These are phyloP conservation scores for Xerocomus brunneocitrinus DNA, from an alignment of 768 basidiomycete species.

Conservation along the genomic window DNA sequence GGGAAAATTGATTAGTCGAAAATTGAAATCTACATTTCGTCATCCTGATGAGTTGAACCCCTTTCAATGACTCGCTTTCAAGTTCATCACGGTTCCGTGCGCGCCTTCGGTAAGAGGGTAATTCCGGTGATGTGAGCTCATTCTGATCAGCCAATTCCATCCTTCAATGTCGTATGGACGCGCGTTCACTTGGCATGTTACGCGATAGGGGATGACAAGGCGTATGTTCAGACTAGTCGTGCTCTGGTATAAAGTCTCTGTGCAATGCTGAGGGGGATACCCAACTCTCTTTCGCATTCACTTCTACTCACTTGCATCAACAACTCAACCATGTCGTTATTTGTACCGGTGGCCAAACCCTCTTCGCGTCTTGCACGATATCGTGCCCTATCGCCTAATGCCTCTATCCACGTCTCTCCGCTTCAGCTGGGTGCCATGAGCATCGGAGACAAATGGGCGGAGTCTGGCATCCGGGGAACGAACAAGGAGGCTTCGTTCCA, in stretches of 20 bases:
- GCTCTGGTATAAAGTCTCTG: not conserved
- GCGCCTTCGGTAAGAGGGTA: not conserved
- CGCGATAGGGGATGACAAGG: not conserved
- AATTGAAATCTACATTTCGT: not conserved
- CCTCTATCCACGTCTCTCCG: constrained; percentile 41
- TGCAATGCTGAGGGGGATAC: not conserved
- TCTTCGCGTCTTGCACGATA: constrained; percentile 30
- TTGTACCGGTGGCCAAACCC: constrained; percentile 23
- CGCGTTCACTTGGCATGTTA: not conserved
- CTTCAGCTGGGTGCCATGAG: constrained; percentile 41
- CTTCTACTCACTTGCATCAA: not conserved
- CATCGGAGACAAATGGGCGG: constrained; percentile 38
- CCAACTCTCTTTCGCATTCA: not conserved
- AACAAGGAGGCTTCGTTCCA: constrained; percentile 41
- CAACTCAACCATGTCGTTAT: constrained; percentile 3
- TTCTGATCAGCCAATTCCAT: not conserved
- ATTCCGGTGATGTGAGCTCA: not conserved
- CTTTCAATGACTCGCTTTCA: not conserved
- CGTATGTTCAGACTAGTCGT: not conserved
- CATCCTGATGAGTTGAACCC: not conserved
- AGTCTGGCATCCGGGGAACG: constrained; percentile 34
- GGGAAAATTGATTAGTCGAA: not conserved
- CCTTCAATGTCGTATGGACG: not conserved
- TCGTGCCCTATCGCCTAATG: constrained; percentile 32
- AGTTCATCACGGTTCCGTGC: not conserved